These are phyloP conservation scores for Magnaporthales sp. DNA, from an alignment of 2,329 filamentous ascomycete species.

Conservation along the genomic window DNA sequence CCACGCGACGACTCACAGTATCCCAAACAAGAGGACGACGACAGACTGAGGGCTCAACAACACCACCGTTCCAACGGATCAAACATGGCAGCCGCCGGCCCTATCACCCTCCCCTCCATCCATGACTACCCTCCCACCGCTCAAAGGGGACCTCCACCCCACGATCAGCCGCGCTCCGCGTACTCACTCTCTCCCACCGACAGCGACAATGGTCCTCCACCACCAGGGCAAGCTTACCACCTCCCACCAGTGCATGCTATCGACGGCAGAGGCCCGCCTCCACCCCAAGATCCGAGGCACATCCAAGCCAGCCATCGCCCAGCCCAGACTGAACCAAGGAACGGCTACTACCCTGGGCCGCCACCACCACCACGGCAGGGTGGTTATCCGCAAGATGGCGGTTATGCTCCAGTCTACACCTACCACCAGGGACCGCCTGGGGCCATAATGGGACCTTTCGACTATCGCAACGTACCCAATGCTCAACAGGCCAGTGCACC, in stretches of 20 bases:
- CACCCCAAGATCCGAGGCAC: conserved; percentile 5
- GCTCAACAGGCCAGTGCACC: conserved; percentile 32
- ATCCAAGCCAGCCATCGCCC: neutral
- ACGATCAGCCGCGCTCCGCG: conserved; percentile 17
- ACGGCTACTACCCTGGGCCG: conserved; percentile 11
- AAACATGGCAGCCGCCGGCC: conserved; percentile 30
- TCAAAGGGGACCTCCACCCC: conserved; percentile 26
- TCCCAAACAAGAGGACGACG: conserved; percentile 33
- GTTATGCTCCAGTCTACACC: conserved; percentile 12
- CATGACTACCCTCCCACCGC: conserved; percentile 24
- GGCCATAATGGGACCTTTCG: conserved; percentile 8
- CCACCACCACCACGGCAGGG: conserved; percentile 8
- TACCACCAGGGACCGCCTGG: conserved; percentile 11
- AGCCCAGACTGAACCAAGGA: conserved; percentile 8
- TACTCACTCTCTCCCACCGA: conserved; percentile 16
- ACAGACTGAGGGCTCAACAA: conserved; percentile 21
- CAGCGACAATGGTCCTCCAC: conserved; percentile 36
- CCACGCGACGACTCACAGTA: conserved; percentile 31
- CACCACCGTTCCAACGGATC: conserved; percentile 14
- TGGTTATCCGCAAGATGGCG: conserved; percentile 3
- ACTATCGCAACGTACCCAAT: conserved; percentile 14
- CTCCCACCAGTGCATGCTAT: conserved; percentile 14
- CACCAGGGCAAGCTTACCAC: conserved; percentile 13
- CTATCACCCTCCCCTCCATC: conserved; percentile 39
- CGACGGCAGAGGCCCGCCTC: conserved; percentile 8